A percentile compares a stretch with the other conserved stretches of the same genome.
These are phyloP conservation scores for Torrubiellomyces zombiae DNA, from an alignment of 2,329 filamentous ascomycete species.

Conservation along the genomic window DNA sequence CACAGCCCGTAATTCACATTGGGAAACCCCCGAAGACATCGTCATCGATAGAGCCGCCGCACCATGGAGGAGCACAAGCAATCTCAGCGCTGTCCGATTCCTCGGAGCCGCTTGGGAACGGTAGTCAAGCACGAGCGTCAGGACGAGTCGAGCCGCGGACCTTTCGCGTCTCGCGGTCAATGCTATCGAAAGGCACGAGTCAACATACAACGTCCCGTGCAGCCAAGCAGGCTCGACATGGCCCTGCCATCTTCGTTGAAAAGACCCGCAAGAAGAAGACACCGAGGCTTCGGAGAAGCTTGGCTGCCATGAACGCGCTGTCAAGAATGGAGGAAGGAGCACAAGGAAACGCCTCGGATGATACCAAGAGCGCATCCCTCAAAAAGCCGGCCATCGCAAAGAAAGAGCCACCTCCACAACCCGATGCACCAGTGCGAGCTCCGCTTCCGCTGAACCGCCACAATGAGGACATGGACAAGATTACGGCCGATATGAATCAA, in stretches of 20 bases:
- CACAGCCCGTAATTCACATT: constrained; percentile 33
- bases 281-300: constrained; percentile 6
- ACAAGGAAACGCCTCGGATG: constrained; percentile 3
- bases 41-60: no score
- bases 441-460: constrained; percentile 19
- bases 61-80: no score
- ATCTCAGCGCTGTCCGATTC: no score
- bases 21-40: constrained; percentile 21
- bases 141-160: constrained; percentile 24
- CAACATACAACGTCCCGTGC: constrained; percentile 12
- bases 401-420: constrained; percentile 9
- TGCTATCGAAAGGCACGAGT: constrained; percentile 16
- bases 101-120: no score
- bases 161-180: constrained; percentile 37
- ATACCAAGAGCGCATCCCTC: constrained; percentile 12
- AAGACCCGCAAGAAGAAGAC: constrained; percentile 24
- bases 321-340: constrained; percentile 1
- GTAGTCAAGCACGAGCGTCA: no score
- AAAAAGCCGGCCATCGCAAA: constrained; percentile 18
- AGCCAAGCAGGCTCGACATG: constrained; percentile 24
- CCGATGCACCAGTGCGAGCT: constrained; percentile 7
- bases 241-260: constrained; percentile 39
- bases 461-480: constrained; percentile 28
- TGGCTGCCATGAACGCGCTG: constrained; percentile 6
- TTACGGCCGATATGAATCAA: constrained; percentile 37